phyloP scores from a whole-genome alignment of 805 yeast species.

The Ogataea trehaloabstinens region DNA sequence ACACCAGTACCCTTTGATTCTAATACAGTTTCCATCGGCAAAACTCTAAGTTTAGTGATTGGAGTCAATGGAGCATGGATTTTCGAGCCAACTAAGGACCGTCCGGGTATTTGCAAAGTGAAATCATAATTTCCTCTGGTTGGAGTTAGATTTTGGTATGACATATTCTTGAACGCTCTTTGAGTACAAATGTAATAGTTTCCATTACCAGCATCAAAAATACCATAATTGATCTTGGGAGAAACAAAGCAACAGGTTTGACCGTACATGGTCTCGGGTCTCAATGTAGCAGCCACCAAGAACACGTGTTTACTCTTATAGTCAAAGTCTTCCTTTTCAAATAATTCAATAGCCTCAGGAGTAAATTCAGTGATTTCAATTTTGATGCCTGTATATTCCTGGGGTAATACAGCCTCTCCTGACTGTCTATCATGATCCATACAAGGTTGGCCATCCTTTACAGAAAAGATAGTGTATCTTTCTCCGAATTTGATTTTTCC shows the following conservation, averaged over 20 bases:
- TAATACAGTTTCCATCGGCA: constrained; percentile 97
- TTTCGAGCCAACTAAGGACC: constrained; percentile 77
- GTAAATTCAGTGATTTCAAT: constrained; percentile 66
- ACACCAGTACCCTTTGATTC: constrained; percentile 98
- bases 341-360: constrained; percentile 51
- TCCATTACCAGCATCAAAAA: constrained; percentile 78
- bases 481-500: constrained; percentile 97
- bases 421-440: constrained; percentile 98
- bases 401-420: constrained; percentile 97
- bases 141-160: constrained; percentile 90
- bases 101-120: constrained; percentile 61
- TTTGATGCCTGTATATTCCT: constrained; percentile 93
- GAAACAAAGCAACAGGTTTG: constrained; percentile 98
- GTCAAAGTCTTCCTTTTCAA: constrained; percentile 49
- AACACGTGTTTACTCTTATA: constrained; percentile 59
- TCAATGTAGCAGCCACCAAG: constrained; percentile 92
- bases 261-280: constrained; percentile 99
- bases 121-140: constrained; percentile 74
- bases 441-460: constrained; percentile 98
- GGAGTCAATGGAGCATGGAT: constrained; percentile 81
- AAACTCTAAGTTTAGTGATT: constrained; percentile 67
- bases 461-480: constrained; percentile 95
- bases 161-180: constrained; percentile 97
- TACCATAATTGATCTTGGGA: constrained; percentile 89
- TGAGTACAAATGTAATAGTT: constrained; percentile 83